A percentile compares a stretch with the other conserved stretches of the same genome.
phyloP scores from a whole-genome alignment of 208 protist species.

The Crithidia fasciculata region DNA sequence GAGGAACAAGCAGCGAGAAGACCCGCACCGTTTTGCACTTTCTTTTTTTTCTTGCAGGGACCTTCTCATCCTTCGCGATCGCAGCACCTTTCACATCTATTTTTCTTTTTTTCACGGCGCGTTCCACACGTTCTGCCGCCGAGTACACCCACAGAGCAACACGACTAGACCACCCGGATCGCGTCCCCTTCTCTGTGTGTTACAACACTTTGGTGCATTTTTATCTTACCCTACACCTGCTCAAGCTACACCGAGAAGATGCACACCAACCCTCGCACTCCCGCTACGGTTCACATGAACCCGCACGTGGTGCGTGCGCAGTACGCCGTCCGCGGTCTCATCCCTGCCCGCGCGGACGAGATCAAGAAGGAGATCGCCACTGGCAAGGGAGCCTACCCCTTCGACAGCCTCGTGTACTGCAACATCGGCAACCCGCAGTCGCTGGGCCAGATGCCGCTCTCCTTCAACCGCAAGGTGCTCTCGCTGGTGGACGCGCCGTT shows the following conservation, averaged over 20 bases:
- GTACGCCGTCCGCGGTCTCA: conserved; percentile 91
- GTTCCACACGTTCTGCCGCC: no score
- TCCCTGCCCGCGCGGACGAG: conserved; percentile 78
- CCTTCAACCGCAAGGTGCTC: conserved; percentile 96
- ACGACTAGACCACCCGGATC: no score
- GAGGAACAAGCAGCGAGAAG: no score
- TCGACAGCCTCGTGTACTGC: conserved; percentile 95
- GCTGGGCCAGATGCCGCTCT: conserved; percentile 96
- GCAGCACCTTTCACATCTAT: no score
- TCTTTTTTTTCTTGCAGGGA: not conserved
- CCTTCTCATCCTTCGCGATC: no score
- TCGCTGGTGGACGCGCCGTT: conserved; percentile 78
- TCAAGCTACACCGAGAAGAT: not conserved
- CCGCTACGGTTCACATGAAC: conserved; percentile 48
- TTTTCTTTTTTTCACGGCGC: no score
- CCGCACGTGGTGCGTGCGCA: conserved; percentile 69
- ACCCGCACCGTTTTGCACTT: not conserved
- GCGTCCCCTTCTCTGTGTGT: not conserved
- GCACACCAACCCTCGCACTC: not conserved
- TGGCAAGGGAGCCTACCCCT: conserved; percentile 53
- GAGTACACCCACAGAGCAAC: no score
- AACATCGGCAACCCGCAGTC: conserved; percentile 99
- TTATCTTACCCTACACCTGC: not conserved
- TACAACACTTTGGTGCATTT: not conserved
- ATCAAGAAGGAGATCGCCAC: conserved; percentile 72